Conservation (phyloP, 306 rosid species). For the Sindora glabra region DNA sequence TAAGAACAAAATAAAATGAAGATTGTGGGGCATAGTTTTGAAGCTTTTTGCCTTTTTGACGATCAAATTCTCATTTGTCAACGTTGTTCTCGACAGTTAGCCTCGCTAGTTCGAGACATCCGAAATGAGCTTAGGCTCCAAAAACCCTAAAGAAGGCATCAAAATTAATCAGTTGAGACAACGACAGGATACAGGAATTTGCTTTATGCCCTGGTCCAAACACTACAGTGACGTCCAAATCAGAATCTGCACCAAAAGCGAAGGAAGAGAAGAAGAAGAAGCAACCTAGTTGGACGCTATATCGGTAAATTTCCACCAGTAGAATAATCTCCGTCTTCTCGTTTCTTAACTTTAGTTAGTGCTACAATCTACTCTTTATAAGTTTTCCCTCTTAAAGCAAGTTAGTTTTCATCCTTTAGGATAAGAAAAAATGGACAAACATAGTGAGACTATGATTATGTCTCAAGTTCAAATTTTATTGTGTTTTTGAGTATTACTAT, state of each 20-base stretch:
- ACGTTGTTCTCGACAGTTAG: neutral
- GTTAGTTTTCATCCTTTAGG: too few species aligned
- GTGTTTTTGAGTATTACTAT: too few species aligned
- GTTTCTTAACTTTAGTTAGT: too few species aligned
- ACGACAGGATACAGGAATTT: neutral
- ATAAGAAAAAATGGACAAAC: too few species aligned
- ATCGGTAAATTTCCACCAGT: neutral
- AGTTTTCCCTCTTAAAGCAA: too few species aligned
- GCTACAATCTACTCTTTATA: too few species aligned
- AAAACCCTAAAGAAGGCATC: neutral
- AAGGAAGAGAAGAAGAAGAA: neutral
- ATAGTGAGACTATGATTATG: too few species aligned
- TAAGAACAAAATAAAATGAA: neutral
- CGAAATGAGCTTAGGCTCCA: neutral
- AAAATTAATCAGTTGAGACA: neutral
- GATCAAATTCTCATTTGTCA: neutral
- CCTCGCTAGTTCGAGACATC: neutral
- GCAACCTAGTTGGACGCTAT: neutral
- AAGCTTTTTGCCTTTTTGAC: neutral
- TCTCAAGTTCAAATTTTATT: too few species aligned
- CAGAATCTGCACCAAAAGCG: neutral
- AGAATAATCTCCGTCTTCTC: neutral
- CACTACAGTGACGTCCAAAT: neutral
- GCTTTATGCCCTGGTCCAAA: neutral
- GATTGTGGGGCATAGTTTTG: neutral